Conservation (phyloP, 208 protist species). For the Acanthamoeba castellanii region DNA sequence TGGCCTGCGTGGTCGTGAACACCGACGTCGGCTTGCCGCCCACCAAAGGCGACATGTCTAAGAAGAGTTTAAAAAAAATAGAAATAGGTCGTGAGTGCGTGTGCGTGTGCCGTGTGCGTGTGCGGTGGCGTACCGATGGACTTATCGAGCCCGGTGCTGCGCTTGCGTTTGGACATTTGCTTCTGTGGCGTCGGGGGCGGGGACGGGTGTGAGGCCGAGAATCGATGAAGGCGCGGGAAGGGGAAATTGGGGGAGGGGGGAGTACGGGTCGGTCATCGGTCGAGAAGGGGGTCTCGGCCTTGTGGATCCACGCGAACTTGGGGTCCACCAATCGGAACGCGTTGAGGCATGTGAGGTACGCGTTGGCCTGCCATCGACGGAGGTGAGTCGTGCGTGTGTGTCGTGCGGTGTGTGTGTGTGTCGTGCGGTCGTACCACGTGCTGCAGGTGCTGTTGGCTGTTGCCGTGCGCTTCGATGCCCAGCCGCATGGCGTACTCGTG, state of each 20-base stretch:
- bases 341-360: slow-evolving; percentile 70
- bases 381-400: no score
- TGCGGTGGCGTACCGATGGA: background rate
- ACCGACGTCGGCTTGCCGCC: background rate
- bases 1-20: background rate
- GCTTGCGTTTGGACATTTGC: slow-evolving; percentile 41
- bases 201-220: background rate
- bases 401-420: no score
- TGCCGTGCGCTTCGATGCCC: slow-evolving; percentile 1
- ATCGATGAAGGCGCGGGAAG: background rate
- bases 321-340: slow-evolving; percentile 63
- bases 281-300: background rate
- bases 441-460: background rate
- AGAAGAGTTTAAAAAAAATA: background rate
- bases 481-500: slow-evolving; percentile 71
- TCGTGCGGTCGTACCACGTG: background rate
- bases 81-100: background rate
- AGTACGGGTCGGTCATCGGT: background rate
- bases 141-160: background rate
- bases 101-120: background rate
- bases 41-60: slow-evolving; percentile 38
- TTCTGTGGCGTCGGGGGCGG: background rate
- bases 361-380: background rate
- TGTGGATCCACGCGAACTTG: slow-evolving; percentile 61
- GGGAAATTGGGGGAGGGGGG: background rate